A percentile compares a stretch with the other conserved stretches of the same genome.
phyloP scores from a whole-genome alignment of 257 asterid genomes.

The Plantago ovata region DNA sequence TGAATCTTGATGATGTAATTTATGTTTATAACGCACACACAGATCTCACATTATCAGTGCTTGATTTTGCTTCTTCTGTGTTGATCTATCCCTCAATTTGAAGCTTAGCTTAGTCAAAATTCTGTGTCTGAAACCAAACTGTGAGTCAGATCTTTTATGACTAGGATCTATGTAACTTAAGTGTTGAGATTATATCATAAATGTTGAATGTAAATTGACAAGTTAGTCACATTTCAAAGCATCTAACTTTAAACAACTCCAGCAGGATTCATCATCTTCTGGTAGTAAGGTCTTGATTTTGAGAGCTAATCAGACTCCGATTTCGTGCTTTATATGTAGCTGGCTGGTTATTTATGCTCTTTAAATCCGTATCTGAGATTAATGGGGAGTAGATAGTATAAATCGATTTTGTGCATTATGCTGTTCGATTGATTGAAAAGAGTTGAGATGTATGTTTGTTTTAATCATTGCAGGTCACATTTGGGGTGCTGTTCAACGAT shows the following conservation, averaged over 20 bases:
- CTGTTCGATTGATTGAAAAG: background rate
- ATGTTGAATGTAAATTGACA: background rate
- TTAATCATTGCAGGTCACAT: slow-evolving; percentile 63
- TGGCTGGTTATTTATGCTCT: too few relatives aligned
- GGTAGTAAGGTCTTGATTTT: too few relatives aligned
- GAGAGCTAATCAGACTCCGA: too few relatives aligned
- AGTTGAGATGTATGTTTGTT: slow-evolving; percentile 6
- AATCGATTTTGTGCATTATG: background rate
- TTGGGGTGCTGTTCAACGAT: slow-evolving; percentile 79
- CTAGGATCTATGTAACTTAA: background rate
- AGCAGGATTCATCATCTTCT: too few relatives aligned
- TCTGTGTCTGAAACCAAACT: slow-evolving; percentile 1
- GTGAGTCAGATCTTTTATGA: background rate
- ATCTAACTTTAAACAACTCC: too few relatives aligned
- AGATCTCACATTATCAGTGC: background rate
- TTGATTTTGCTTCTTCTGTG: background rate
- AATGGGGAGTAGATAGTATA: background rate
- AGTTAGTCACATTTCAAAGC: too few relatives aligned
- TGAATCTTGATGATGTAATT: background rate
- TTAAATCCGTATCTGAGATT: too few relatives aligned
- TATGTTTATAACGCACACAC: background rate
- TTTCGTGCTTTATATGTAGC: too few relatives aligned
- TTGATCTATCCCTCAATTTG: background rate
- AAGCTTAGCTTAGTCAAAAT: background rate
- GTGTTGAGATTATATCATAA: background rate